Evolutionary conservation across 257 asterid genomes (phyloP), one percentile per base, ranked within the genome.

Genomic region (Solanum dulcamara): DNA sequence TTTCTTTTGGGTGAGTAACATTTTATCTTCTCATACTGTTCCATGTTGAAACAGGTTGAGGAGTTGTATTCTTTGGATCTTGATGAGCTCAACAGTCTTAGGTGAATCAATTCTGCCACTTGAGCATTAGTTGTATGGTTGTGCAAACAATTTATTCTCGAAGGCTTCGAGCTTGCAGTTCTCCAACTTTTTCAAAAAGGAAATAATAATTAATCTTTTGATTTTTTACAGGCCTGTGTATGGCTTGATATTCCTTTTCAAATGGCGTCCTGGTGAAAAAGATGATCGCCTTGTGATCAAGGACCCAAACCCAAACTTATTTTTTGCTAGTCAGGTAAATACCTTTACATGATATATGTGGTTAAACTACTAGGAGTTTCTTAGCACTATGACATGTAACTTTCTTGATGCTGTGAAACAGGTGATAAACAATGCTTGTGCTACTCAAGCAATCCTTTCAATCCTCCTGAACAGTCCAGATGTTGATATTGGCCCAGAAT

Each of bases 371-470:
- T 17, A 48, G 82, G 24, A 77, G 60, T 77, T 77, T 37, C 62
- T 46, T 77, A 28, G 62, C 17, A 26, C 40, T 77, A 28, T 75
- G 17, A 7, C 82, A 44, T 14, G 42, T 28, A 46, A 77, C 62
- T 77, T 35, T 77, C 35, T 28, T 77, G 62, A 46, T 8, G 62
- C 15, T 48, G 42, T 83, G 74, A 38, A 32, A 57, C 90, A 97
- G 99, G 99, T 97, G 85, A 94, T 95, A 87, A 97, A 94, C 62
- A 97, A 97, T 90, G 99, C 99, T 50, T 97, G 99, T 86, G 99
- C 99, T 75, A 97, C 99, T 88, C 99, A 97, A 92, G 99, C 99
- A 84, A 95, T 97, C 86, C 92, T 97, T 48, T 93, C 99, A 9
- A 93, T 95, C 86, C 95, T 97, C 57, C 75, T 97, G 93, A 97